Evolutionary conservation across 371 early-diverging fungal species (phyloP).

Genomic region (Racocetra persica): DNA sequence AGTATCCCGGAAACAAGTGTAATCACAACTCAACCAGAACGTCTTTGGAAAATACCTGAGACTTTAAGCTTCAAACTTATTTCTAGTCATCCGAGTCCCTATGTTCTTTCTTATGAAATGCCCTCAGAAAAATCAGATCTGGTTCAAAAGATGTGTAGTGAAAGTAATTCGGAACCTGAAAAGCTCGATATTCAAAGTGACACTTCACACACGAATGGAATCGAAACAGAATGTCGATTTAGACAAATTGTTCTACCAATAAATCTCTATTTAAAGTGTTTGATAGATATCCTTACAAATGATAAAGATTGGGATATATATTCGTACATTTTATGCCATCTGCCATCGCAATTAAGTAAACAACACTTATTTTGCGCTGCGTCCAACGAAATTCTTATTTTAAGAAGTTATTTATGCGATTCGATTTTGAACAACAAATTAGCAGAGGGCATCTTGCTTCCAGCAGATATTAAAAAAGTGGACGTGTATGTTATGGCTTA

Average conservation of each 20-base stretch:
- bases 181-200: constrained; percentile 44
- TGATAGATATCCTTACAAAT: constrained; percentile 63
- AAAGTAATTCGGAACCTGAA: background rate
- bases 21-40: background rate
- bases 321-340: constrained; percentile 65
- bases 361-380: constrained; percentile 76
- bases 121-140: constrained; percentile 40
- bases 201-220: constrained; percentile 29
- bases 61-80: background rate
- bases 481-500: constrained; percentile 74
- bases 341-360: constrained; percentile 74
- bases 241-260: constrained; percentile 49
- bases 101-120: constrained; percentile 55
- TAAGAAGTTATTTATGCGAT: constrained; percentile 62
- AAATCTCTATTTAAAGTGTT: constrained; percentile 58
- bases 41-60: constrained; percentile 34
- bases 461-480: constrained; percentile 68
- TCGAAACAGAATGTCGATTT: constrained; percentile 17
- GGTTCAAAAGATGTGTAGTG: background rate
- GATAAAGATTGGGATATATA: constrained; percentile 75
- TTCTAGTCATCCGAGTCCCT: constrained; percentile 54
- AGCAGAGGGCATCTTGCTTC: constrained; percentile 57
- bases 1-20: background rate
- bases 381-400: constrained; percentile 56
- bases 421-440: constrained; percentile 62